phyloP scores from a whole-genome alignment of 148 eudicot species.

The Vaccinium darrowii region DNA sequence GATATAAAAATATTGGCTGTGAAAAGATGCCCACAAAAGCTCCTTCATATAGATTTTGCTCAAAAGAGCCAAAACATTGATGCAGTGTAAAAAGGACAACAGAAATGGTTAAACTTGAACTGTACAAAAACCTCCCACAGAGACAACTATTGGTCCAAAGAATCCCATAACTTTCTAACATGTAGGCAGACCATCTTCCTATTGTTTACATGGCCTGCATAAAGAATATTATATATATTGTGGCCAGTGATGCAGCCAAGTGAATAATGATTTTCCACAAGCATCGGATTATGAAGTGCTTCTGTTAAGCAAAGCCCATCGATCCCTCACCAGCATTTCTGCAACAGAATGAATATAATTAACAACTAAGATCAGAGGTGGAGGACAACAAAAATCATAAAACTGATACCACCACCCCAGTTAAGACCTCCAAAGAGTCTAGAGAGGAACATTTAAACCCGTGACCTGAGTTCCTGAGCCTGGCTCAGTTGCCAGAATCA shows the following conservation, averaged over 20 bases:
- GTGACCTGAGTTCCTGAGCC: conserved; percentile 57
- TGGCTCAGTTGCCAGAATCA: conserved; percentile 59
- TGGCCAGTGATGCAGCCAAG: conserved; percentile 43
- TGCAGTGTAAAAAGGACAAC: neutral
- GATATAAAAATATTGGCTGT: neutral
- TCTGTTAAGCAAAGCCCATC: conserved; percentile 62
- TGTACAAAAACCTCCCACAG: neutral
- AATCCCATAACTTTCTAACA: neutral
- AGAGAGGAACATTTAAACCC: conserved; percentile 47
- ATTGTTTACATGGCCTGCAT: conserved; percentile 33
- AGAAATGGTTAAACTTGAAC: neutral
- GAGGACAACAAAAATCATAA: conserved; percentile 39
- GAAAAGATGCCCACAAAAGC: conserved; percentile 1
- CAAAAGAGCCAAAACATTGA: neutral
- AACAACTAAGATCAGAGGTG: conserved; percentile 37
- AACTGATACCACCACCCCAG: conserved; percentile 41
- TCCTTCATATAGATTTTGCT: conserved; percentile 1
- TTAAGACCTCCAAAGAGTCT: conserved; percentile 33
- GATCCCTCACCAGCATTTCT: conserved; percentile 73
- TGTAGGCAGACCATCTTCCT: conserved; percentile 19
- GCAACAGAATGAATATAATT: conserved; percentile 67
- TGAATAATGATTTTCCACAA: conserved; percentile 50
- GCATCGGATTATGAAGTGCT: conserved; percentile 56
- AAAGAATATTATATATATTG: conserved; percentile 8
- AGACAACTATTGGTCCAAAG: conserved; percentile 10